These are phyloP conservation scores for Heracleum sosnowskyi DNA, from an alignment of 129 eudicot species.

Conservation along the genomic window DNA sequence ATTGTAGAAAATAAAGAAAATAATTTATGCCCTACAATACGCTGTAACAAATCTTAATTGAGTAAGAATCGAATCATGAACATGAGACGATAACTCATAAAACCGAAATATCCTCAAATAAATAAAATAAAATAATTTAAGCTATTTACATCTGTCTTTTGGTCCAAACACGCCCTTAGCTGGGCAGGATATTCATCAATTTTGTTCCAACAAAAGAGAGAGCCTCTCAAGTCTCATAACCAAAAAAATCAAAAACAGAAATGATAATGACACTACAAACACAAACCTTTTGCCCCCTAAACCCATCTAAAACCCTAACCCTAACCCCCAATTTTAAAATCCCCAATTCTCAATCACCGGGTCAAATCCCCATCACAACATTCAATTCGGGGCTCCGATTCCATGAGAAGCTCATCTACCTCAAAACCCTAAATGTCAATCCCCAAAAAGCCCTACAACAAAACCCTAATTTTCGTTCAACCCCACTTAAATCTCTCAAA, in stretches of 20 bases:
- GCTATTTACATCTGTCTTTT: too few species aligned
- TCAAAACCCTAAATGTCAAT: slow-evolving; percentile 51
- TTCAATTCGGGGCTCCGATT: slow-evolving; percentile 63
- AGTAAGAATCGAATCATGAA: too few species aligned
- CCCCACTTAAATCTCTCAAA: slow-evolving; percentile 55
- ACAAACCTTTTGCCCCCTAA: not conserved
- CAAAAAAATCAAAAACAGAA: not conserved
- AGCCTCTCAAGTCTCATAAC: not conserved
- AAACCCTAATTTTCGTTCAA: slow-evolving; percentile 76
- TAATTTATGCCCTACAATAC: too few species aligned
- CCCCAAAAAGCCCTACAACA: slow-evolving; percentile 58
- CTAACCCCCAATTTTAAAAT: slow-evolving; percentile 23
- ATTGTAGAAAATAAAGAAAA: too few species aligned
- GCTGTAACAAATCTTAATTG: too few species aligned
- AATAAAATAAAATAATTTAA: too few species aligned
- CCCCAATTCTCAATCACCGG: slow-evolving; percentile 6
- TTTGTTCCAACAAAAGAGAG: not conserved
- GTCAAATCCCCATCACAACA: slow-evolving; percentile 10
- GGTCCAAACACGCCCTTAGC: too few species aligned
- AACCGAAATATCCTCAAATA: too few species aligned
- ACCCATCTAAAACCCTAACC: slow-evolving; percentile 29
- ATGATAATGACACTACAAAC: not conserved
- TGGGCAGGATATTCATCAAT: not conserved
- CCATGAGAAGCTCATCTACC: slow-evolving; percentile 58
- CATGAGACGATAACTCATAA: too few species aligned